Evolutionary conservation across 768 basidiomycete species (phyloP).

Genomic region (Lanmaoa rubissima): DNA sequence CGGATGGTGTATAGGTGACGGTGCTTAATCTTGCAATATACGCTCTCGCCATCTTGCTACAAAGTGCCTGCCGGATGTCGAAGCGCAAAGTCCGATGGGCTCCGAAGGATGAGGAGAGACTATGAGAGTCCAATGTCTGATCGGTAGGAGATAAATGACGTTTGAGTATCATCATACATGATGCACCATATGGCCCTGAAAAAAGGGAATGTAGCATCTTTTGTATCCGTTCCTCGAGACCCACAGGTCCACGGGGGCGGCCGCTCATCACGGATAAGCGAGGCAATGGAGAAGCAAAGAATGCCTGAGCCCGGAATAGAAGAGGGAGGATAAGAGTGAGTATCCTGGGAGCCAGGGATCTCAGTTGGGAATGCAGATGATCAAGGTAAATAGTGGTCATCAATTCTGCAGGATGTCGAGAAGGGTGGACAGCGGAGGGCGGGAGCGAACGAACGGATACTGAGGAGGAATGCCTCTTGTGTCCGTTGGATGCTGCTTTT

Average conservation of each 20-base stretch:
- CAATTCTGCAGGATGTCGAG: conserved; percentile 59
- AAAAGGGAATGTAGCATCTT: conserved; percentile 57
- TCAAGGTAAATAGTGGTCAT: conserved; percentile 61
- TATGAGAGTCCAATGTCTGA: conserved; percentile 23
- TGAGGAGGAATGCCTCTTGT: conserved; percentile 63
- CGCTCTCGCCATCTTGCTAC: conserved; percentile 61
- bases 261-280: conserved; percentile 55
- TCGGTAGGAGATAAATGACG: conserved; percentile 47
- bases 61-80: conserved; percentile 60
- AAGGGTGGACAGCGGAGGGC: conserved; percentile 28
- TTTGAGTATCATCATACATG: conserved; percentile 63
- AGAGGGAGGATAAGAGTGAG: conserved; percentile 61
- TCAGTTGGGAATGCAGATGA: conserved; percentile 60
- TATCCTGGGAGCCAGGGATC: conserved; percentile 53
- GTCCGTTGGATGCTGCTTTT: conserved; percentile 33
- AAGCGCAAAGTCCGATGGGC: conserved; percentile 62
- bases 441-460: conserved; percentile 48
- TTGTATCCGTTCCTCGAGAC: conserved; percentile 54
- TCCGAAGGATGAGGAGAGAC: conserved; percentile 47
- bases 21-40: conserved; percentile 58
- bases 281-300: conserved; percentile 64
- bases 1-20: no score
- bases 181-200: conserved; percentile 61
- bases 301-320: conserved; percentile 69
- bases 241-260: conserved; percentile 30